Conservation (phyloP, 2,329 filamentous ascomycete genomes). For the Fusarium verrucosum region DNA sequence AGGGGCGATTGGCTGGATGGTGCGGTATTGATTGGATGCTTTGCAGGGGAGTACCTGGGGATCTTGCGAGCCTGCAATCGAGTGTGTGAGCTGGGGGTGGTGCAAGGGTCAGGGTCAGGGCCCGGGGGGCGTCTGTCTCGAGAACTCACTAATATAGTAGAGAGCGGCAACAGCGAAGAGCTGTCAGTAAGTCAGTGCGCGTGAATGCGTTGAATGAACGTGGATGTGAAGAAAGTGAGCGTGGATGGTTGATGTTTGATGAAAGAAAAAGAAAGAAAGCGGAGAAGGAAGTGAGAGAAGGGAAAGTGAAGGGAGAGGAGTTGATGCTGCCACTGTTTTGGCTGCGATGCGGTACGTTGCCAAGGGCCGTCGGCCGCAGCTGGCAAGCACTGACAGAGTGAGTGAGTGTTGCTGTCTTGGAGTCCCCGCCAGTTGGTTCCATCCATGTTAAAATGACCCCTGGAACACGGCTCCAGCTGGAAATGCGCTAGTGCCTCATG, state of each 20-base stretch:
- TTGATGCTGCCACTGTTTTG: slow-evolving; percentile 43
- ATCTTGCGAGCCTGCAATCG: slow-evolving; percentile 35
- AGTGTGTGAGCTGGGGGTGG: slow-evolving; percentile 29
- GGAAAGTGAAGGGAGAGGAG: slow-evolving; percentile 36
- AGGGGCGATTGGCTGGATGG: slow-evolving; percentile 35
- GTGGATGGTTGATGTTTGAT: slow-evolving; percentile 1
- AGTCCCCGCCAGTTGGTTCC: too few relatives aligned
- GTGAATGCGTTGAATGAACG: slow-evolving; percentile 4
- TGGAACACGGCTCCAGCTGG: slow-evolving; percentile 3
- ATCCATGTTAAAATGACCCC: slow-evolving; percentile 33
- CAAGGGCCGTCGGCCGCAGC: slow-evolving; percentile 14
- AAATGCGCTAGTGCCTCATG: slow-evolving; percentile 23
- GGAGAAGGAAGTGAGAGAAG: slow-evolving; percentile 17
- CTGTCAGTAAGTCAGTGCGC: slow-evolving; percentile 18
- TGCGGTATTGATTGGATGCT: slow-evolving; percentile 39
- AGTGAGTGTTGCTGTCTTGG: slow-evolving; percentile 4
- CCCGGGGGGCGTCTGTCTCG: slow-evolving; percentile 1
- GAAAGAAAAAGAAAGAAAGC: slow-evolving; percentile 2
- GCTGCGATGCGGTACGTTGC: slow-evolving; percentile 15
- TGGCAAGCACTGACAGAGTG: slow-evolving; percentile 30
- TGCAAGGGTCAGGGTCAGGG: slow-evolving; percentile 5
- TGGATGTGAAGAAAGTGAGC: neutral
- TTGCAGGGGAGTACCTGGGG: slow-evolving; percentile 33
- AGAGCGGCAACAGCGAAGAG: slow-evolving; percentile 7
- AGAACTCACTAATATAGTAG: slow-evolving; percentile 18